Evolutionary conservation across 176 grass and related monocot species (phyloP).

Genomic region (Alopecurus myosuroides): DNA sequence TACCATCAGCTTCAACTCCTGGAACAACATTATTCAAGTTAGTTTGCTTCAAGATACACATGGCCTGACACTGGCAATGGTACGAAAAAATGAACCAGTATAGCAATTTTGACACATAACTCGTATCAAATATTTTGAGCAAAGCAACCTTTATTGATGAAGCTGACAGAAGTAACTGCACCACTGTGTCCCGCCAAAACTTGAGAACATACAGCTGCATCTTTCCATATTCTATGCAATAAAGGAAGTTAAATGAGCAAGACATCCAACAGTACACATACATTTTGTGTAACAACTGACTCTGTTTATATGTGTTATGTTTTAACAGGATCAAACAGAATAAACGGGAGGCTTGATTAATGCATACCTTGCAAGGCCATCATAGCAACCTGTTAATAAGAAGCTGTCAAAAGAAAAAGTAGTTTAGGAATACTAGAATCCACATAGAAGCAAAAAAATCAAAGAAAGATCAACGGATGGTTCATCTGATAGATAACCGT

Average conservation of each 20-base stretch:
- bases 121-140: background rate
- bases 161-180: constrained; percentile 61
- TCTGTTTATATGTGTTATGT: background rate
- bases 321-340: background rate
- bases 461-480: constrained; percentile 9
- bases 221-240: constrained; percentile 80
- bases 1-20: constrained; percentile 49
- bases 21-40: constrained; percentile 28
- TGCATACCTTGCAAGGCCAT: constrained; percentile 73
- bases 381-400: constrained; percentile 85
- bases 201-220: constrained; percentile 52
- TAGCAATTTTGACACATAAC: background rate
- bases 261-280: background rate
- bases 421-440: constrained; percentile 16
- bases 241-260: background rate
- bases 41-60: background rate
- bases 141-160: constrained; percentile 61
- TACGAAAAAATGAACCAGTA: background rate
- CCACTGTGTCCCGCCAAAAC: constrained; percentile 73
- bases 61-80: background rate
- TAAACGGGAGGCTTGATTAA: background rate
- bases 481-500: background rate
- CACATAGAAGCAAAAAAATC: constrained; percentile 1
- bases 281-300: background rate
- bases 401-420: constrained; percentile 52